Evolutionary conservation across 208 protist genomes (phyloP).

Genomic region (Crithidia brevicula): DNA sequence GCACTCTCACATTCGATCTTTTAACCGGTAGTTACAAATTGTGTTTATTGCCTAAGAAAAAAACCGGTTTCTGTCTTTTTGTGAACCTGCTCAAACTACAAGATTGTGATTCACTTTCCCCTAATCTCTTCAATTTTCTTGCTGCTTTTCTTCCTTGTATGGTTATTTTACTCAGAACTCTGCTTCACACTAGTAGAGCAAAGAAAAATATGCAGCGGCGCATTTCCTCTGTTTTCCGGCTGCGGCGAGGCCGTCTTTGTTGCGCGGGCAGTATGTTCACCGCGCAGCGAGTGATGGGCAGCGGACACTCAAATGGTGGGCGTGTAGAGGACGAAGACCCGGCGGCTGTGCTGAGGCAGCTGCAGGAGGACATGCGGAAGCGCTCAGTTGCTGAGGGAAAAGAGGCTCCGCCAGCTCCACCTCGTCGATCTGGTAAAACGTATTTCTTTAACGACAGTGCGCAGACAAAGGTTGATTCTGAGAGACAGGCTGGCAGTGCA

Average conservation of each 20-base stretch:
- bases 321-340: slow-evolving; percentile 48
- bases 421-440: slow-evolving; percentile 47
- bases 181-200: not conserved
- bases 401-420: slow-evolving; percentile 34
- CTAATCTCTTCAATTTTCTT: too few species aligned
- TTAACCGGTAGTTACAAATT: too few species aligned
- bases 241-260: not conserved
- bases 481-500: not conserved
- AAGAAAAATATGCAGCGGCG: slow-evolving; percentile 23
- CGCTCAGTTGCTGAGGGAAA: slow-evolving; percentile 24
- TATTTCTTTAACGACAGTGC: slow-evolving; percentile 30
- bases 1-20: too few species aligned
- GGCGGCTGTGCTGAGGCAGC: slow-evolving; percentile 36
- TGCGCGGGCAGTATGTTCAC: not conserved
- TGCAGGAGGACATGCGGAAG: slow-evolving; percentile 45
- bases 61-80: too few species aligned
- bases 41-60: too few species aligned
- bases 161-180: not conserved
- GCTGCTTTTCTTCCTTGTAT: too few species aligned
- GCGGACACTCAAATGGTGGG: not conserved
- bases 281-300: slow-evolving; percentile 2
- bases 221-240: not conserved
- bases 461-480: not conserved
- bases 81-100: too few species aligned
- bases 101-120: too few species aligned